Conservation (phyloP, 2,329 filamentous ascomycete genomes). For the Metarhizium rileyi region DNA sequence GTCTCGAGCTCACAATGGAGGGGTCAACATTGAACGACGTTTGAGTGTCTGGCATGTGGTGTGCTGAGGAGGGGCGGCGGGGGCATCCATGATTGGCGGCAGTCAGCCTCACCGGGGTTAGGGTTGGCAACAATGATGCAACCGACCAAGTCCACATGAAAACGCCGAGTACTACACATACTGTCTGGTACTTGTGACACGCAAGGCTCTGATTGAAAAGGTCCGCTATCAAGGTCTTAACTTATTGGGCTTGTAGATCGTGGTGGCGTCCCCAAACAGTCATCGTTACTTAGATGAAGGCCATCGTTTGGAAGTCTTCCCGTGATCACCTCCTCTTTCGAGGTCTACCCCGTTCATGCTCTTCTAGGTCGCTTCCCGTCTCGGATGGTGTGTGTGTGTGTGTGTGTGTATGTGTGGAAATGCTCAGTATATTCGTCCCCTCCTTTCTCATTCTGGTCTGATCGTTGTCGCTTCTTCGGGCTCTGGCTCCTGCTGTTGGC, state of each 20-base stretch:
- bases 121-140: too few species aligned
- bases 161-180: too few species aligned
- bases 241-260: not conserved
- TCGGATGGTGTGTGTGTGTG: not conserved
- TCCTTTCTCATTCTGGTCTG: not conserved
- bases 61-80: not conserved
- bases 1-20: constrained; percentile 3
- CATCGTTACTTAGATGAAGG: not conserved
- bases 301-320: not conserved
- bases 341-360: not conserved
- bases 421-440: not conserved
- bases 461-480: not conserved
- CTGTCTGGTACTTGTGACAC: too few species aligned
- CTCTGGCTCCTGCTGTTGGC: not conserved
- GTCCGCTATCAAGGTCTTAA: too few species aligned
- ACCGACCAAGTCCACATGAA: too few species aligned
- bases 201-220: too few species aligned
- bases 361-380: not conserved
- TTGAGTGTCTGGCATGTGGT: not conserved
- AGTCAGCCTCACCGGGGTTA: too few species aligned
- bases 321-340: not conserved
- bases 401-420: too few species aligned
- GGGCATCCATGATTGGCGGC: not conserved
- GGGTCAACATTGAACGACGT: constrained; percentile 2
- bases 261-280: not conserved